phyloP scores from a whole-genome alignment of 2,329 filamentous ascomycete genomes.

The Madurella fahalii region DNA sequence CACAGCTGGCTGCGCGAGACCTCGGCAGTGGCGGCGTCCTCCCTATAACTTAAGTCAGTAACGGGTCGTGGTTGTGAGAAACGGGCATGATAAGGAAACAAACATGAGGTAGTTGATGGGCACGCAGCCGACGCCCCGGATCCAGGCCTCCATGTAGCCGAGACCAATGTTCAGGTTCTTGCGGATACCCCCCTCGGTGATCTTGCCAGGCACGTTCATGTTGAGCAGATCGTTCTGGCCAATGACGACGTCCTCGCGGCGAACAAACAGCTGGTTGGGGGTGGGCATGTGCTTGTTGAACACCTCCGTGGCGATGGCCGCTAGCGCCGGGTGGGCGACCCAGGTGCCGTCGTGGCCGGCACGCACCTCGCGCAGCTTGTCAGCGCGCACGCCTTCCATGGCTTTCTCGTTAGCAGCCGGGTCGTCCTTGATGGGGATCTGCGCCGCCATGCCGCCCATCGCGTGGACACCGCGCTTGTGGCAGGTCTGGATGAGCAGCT shows the following conservation, averaged over 20 bases:
- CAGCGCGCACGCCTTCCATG: constrained; percentile 87
- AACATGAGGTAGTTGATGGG: constrained; percentile 96
- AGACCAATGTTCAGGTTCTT: constrained; percentile 98
- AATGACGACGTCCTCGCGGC: constrained; percentile 84
- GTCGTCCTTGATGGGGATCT: constrained; percentile 98
- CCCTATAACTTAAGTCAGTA: constrained; percentile 41
- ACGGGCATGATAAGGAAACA: constrained; percentile 23
- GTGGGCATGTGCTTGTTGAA: constrained; percentile 99
- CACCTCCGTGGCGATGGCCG: constrained; percentile 79
- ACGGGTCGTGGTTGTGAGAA: neutral
- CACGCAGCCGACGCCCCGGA: constrained; percentile 89
- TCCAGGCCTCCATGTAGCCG: constrained; percentile 98
- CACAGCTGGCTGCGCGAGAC: constrained; percentile 91
- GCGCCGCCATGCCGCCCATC: constrained; percentile 98
- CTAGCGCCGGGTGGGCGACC: constrained; percentile 94
- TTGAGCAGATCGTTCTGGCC: constrained; percentile 88
- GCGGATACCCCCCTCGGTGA: constrained; percentile 92
- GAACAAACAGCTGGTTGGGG: constrained; percentile 89
- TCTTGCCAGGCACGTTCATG: constrained; percentile 90
- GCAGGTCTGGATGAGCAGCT: constrained; percentile 96
- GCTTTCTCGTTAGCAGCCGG: constrained; percentile 85
- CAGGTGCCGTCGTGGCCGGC: constrained; percentile 95
- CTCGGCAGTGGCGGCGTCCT: constrained; percentile 95
- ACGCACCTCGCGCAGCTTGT: constrained; percentile 93
- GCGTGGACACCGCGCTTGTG: constrained; percentile 96